phyloP scores from a whole-genome alignment of 2,329 filamentous ascomycete genomes.

The Alternaria angustiovoidea region DNA sequence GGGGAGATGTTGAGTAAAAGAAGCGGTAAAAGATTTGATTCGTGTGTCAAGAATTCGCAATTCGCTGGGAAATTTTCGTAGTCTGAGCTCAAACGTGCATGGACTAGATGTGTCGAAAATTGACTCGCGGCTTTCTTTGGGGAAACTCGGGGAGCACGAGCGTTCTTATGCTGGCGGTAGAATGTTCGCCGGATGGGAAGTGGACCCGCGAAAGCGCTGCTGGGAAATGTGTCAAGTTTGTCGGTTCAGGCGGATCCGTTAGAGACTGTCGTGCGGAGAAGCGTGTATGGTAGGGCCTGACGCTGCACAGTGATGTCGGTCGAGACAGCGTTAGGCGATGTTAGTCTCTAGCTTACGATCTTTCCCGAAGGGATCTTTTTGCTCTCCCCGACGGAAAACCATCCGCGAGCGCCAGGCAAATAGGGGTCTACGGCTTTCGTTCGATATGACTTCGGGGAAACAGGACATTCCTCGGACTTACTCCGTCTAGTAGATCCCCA shows the following conservation, averaged over 20 bases:
- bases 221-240: slow-evolving; percentile 6
- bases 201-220: slow-evolving; percentile 18
- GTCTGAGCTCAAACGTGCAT: slow-evolving; percentile 23
- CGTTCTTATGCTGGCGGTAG: slow-evolving; percentile 32
- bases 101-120: slow-evolving; percentile 8
- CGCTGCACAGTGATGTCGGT: slow-evolving; percentile 30
- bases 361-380: slow-evolving; percentile 17
- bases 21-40: slow-evolving; percentile 26
- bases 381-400: slow-evolving; percentile 33
- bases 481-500: neutral
- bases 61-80: slow-evolving; percentile 23
- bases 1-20: slow-evolving; percentile 10
- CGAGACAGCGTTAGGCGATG: slow-evolving; percentile 16
- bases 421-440: slow-evolving; percentile 21
- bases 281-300: slow-evolving; percentile 16
- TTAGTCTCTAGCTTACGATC: slow-evolving; percentile 6
- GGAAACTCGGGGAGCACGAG: slow-evolving; percentile 28
- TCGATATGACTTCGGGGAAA: slow-evolving; percentile 29
- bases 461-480: slow-evolving; percentile 31
- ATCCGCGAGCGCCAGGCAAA: slow-evolving; percentile 8
- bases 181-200: slow-evolving; percentile 16
- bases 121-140: slow-evolving; percentile 20
- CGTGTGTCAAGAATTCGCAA: slow-evolving; percentile 31
- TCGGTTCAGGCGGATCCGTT: slow-evolving; percentile 24
- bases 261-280: slow-evolving; percentile 31